Percentiles rank a stretch among this genome's conserved stretches.
These are phyloP conservation scores for Aspergillus viridinutans DNA, from an alignment of 2,329 filamentous ascomycete genomes.

Conservation along the genomic window DNA sequence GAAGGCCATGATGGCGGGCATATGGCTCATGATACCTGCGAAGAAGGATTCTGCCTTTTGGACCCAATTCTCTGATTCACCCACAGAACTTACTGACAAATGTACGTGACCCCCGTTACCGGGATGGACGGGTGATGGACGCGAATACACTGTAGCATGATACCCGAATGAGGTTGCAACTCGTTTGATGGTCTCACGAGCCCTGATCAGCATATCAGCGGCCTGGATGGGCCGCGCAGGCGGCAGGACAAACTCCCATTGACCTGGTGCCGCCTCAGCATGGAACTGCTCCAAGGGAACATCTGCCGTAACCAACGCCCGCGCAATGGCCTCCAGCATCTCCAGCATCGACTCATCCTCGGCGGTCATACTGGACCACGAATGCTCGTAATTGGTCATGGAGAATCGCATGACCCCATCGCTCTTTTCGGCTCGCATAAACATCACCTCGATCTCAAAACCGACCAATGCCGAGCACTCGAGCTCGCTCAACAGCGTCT, in stretches of 20 bases:
- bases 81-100: conserved; percentile 16
- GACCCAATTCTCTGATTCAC: neutral
- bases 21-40: conserved; percentile 21
- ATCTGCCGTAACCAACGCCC: conserved; percentile 13
- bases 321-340: conserved; percentile 13
- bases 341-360: conserved; percentile 51
- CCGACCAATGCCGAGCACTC: conserved; percentile 48
- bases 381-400: conserved; percentile 51
- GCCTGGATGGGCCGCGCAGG: conserved; percentile 16
- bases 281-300: conserved; percentile 24
- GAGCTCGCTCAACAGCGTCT: neutral
- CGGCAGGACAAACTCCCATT: conserved; percentile 24
- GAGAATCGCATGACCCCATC: conserved; percentile 38
- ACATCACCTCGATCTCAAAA: conserved; percentile 72
- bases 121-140: conserved; percentile 9
- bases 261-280: conserved; percentile 20
- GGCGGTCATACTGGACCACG: conserved; percentile 58
- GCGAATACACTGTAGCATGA: conserved; percentile 20
- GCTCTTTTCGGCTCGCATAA: conserved; percentile 49
- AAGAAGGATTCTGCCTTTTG: conserved; percentile 15
- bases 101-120: conserved; percentile 24
- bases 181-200: conserved; percentile 18
- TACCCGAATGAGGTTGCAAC: conserved; percentile 12
- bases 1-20: conserved; percentile 21
- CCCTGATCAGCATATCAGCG: conserved; percentile 19